Evolutionary conservation across 257 asterid genomes (phyloP), one percentile per base, ranked within the genome.

Genomic region (Sherardia arvensis): DNA sequence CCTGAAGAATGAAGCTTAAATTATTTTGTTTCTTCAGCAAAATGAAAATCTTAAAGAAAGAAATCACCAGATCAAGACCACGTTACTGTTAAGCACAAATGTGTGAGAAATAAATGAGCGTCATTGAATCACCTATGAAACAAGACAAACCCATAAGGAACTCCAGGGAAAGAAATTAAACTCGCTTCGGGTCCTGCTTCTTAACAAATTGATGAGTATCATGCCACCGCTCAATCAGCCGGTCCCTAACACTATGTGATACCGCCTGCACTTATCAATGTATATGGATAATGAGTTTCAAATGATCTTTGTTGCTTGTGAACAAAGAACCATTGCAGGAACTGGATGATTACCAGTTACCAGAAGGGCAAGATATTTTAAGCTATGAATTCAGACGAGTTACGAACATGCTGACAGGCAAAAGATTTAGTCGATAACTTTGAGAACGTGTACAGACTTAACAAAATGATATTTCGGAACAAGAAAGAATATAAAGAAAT

Each of bases 221-320:
- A 55, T 80, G 85, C 85, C 85, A 80, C 65, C 83, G 73, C 71
- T 80, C 85, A 69, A 77, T 80, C 59, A 80, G 78, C 56, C 85
- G 73, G 66, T 77, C 85, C 63, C 85, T 74, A 25, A 80, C 80
- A 64, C 83, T 80, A 55, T 75, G 83, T 4, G 85, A 71, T 61
- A 80, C 65, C 30, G 83, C 85, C 83, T 80, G 79, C 81, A 69
- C 29, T 34, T 8, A 59, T 34, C 28, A 68, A 20, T 67, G 63
- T 33, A 62, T 7, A 33, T 4, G 21, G 51, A 5, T 57, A 26
- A 7, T 26, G 45, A 26, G 9, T 59, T 59, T 30, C n/a, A n/a
- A n/a, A n/a, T n/a, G n/a, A n/a, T n/a, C n/a, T n/a, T n/a, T n/a
- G n/a, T n/a, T n/a, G n/a, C n/a, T n/a, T n/a, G n/a, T n/a, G n/a